Evolutionary conservation across 2,329 filamentous ascomycete genomes (phyloP).

Genomic region (Amauroascus verrucosus): DNA sequence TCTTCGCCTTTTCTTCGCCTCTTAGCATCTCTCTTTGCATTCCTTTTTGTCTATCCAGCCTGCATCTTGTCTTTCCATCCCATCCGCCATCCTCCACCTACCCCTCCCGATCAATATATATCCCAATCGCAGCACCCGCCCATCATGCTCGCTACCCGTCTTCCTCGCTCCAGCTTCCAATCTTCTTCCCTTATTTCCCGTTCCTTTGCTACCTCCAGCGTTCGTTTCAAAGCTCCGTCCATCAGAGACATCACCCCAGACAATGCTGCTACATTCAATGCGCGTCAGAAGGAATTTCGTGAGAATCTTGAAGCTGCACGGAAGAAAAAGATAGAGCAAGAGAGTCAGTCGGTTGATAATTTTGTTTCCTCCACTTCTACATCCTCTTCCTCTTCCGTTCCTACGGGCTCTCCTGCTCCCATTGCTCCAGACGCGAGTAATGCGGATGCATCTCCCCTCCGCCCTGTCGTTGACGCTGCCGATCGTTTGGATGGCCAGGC

Average conservation of each 20-base stretch:
- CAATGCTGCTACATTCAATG: constrained; percentile 64
- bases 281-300: constrained; percentile 77
- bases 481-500: constrained; percentile 36
- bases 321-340: constrained; percentile 67
- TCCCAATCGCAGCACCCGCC: neutral
- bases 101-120: neutral
- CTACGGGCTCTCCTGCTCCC: constrained; percentile 31
- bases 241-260: constrained; percentile 74
- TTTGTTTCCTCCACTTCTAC: constrained; percentile 37
- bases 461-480: constrained; percentile 32
- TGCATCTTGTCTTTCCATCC: constrained; percentile 1
- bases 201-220: constrained; percentile 49
- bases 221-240: constrained; percentile 52
- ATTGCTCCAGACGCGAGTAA: constrained; percentile 39
- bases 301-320: constrained; percentile 66
- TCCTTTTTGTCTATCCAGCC: neutral
- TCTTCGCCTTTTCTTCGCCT: neutral
- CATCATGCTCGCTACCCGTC: constrained; percentile 38
- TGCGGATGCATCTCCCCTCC: constrained; percentile 30
- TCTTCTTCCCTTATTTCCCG: constrained; percentile 43
- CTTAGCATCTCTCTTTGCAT: neutral
- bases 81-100: neutral
- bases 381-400: constrained; percentile 28
- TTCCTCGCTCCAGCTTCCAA: constrained; percentile 41
- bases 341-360: constrained; percentile 59